Evolutionary conservation across 257 asterid species (phyloP).

Genomic region (Nemophila menziesii): DNA sequence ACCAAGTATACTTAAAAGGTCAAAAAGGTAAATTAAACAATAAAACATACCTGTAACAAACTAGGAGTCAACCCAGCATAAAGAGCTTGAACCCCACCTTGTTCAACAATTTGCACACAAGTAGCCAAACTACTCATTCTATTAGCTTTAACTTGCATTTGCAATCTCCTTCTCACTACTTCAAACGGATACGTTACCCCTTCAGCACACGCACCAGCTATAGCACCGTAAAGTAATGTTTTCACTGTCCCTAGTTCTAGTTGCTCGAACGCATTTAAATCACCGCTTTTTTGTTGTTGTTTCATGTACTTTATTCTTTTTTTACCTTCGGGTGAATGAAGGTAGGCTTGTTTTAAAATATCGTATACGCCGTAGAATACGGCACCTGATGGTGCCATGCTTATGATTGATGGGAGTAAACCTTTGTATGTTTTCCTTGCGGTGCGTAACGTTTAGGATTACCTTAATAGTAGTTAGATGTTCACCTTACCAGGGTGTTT

Average conservation of each 20-base stretch:
- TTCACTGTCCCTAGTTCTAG: conserved; percentile 78
- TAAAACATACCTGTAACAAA: conserved; percentile 60
- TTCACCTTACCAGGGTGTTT: too few species aligned
- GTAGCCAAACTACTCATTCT: conserved; percentile 77
- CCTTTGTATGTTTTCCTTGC: too few species aligned
- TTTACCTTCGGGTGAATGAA: conserved; percentile 70
- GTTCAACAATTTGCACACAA: conserved; percentile 60
- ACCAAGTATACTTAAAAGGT: too few species aligned
- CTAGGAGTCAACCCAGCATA: conserved; percentile 90
- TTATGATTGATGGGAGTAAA: conserved; percentile 70
- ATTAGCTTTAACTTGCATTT: conserved; percentile 78
- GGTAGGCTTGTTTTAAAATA: conserved; percentile 69
- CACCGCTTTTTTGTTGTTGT: conserved; percentile 54
- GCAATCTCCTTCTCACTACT: conserved; percentile 95
- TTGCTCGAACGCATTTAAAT: conserved; percentile 70
- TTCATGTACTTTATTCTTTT: conserved; percentile 61
- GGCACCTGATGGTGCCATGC: conserved; percentile 99
- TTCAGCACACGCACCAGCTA: conserved; percentile 93
- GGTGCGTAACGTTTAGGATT: too few species aligned
- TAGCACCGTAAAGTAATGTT: conserved; percentile 79
- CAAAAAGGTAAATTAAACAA: too few species aligned
- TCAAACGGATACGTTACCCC: conserved; percentile 98
- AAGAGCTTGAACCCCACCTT: conserved; percentile 82
- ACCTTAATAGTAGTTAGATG: too few species aligned
- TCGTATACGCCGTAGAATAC: conserved; percentile 93